These are phyloP conservation scores for Inga laurina DNA, from an alignment of 306 rosid species.

Conservation along the genomic window DNA sequence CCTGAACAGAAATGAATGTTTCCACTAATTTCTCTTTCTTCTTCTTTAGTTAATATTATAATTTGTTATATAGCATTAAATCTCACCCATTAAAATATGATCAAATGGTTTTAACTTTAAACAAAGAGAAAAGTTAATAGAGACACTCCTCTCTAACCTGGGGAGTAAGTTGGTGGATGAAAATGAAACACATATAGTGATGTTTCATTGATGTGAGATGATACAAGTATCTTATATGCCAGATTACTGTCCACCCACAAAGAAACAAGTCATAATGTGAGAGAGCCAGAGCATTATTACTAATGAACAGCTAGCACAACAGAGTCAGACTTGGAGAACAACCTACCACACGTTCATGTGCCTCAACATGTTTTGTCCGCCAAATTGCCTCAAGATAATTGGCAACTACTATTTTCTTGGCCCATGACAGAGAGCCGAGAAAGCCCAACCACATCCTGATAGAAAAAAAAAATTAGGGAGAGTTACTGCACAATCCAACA, in stretches of 20 bases:
- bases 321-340: not conserved
- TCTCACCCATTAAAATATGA: too few relatives aligned
- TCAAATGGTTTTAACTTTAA: too few relatives aligned
- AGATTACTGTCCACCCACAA: not conserved
- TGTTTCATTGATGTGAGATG: not conserved
- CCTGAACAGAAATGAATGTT: too few relatives aligned
- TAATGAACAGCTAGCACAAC: not conserved
- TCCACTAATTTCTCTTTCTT: too few relatives aligned
- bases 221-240: not conserved
- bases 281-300: not conserved
- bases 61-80: too few relatives aligned
- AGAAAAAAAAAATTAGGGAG: not conserved
- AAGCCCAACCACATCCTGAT: slow-evolving; percentile 21
- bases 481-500: too few relatives aligned
- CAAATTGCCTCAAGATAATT: not conserved
- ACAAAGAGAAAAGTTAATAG: too few relatives aligned
- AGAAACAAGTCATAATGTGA: not conserved
- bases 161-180: not conserved
- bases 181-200: not conserved
- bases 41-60: too few relatives aligned
- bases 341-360: not conserved
- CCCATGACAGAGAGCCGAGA: slow-evolving; percentile 1
- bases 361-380: not conserved
- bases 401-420: not conserved
- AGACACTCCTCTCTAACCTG: too few relatives aligned